A percentile compares a stretch with the other conserved stretches of the same genome.
phyloP scores from a whole-genome alignment of 495 filamentous ascomycete species.

The Recurvomyces mirabilis region DNA sequence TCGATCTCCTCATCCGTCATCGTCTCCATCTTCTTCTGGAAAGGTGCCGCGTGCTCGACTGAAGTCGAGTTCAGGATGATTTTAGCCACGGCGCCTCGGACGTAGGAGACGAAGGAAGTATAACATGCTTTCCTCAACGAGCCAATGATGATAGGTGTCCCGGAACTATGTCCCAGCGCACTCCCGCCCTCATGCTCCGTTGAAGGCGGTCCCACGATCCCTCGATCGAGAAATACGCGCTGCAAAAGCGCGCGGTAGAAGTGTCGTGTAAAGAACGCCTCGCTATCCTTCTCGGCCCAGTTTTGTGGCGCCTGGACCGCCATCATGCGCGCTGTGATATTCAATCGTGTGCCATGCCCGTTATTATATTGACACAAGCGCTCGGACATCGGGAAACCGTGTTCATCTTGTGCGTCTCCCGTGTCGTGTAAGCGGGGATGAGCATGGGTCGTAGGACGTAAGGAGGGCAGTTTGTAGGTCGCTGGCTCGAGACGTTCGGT shows the following conservation, averaged over 20 bases:
- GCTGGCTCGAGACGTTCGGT: conserved; percentile 82
- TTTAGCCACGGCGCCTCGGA: conserved; percentile 67
- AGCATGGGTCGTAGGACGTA: conserved; percentile 39
- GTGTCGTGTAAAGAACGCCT: conserved; percentile 82
- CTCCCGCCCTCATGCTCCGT: conserved; percentile 28
- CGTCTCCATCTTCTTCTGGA: conserved; percentile 47
- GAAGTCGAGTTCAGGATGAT: conserved; percentile 44
- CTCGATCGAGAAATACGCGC: conserved; percentile 73
- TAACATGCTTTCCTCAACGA: conserved; percentile 74
- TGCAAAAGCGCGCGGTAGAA: conserved; percentile 89
- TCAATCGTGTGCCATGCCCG: conserved; percentile 60
- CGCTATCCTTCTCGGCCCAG: conserved; percentile 72
- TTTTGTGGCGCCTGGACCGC: conserved; percentile 88
- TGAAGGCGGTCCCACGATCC: conserved; percentile 53
- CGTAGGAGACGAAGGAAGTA: conserved; percentile 61
- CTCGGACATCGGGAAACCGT: conserved; percentile 88
- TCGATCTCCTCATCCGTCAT: conserved; percentile 65
- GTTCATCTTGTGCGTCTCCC: conserved; percentile 59
- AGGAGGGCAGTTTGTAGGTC: conserved; percentile 62
- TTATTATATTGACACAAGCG: conserved; percentile 46
- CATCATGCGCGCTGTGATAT: conserved; percentile 96
- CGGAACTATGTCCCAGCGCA: conserved; percentile 31
- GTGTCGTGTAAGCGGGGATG: conserved; percentile 46
- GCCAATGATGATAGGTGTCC: conserved; percentile 73
- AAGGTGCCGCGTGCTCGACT: conserved; percentile 40